phyloP scores from a whole-genome alignment of 371 early-diverging fungal species.

The Mortierella sp. region DNA sequence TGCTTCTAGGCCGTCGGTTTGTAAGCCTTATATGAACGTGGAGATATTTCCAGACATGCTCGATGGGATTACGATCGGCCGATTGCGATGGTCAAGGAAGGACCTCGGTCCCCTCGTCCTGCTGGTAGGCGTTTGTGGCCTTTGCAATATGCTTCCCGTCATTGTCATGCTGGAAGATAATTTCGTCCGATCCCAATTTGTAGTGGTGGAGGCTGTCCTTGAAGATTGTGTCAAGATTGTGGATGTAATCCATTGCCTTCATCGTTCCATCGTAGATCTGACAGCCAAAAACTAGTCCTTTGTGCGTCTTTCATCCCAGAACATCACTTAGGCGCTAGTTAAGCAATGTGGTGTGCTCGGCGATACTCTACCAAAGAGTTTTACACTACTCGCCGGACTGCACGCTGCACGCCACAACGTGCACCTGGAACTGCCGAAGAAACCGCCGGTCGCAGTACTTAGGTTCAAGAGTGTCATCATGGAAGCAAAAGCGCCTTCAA shows the following conservation, averaged over 20 bases:
- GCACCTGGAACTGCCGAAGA: too few species aligned
- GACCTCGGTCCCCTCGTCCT: background rate
- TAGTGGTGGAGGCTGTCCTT: constrained; percentile 9
- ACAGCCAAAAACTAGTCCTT: constrained; percentile 14
- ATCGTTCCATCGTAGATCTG: constrained; percentile 15
- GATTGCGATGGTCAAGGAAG: constrained; percentile 11
- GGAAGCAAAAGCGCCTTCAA: too few species aligned
- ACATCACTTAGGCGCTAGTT: too few species aligned
- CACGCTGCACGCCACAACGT: too few species aligned
- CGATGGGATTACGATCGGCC: constrained; percentile 11
- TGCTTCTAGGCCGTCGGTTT: constrained; percentile 1
- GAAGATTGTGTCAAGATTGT: constrained; percentile 4
- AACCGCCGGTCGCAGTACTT: too few species aligned
- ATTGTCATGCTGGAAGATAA: constrained; percentile 17
- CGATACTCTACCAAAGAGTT: too few species aligned
- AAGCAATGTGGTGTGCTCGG: too few species aligned
- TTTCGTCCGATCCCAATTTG: background rate
- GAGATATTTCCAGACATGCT: constrained; percentile 8
- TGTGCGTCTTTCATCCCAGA: constrained; percentile 36
- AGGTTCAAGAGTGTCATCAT: too few species aligned
- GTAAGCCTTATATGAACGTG: constrained; percentile 9
- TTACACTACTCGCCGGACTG: too few species aligned
- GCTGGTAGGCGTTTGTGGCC: background rate
- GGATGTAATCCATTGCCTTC: constrained; percentile 7
- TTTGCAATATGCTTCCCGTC: constrained; percentile 11